A percentile compares a stretch with the other conserved stretches of the same genome.
These are phyloP conservation scores for Coemansia sp. DNA, from an alignment of 192 early-diverging fungal genomes.

Conservation along the genomic window DNA sequence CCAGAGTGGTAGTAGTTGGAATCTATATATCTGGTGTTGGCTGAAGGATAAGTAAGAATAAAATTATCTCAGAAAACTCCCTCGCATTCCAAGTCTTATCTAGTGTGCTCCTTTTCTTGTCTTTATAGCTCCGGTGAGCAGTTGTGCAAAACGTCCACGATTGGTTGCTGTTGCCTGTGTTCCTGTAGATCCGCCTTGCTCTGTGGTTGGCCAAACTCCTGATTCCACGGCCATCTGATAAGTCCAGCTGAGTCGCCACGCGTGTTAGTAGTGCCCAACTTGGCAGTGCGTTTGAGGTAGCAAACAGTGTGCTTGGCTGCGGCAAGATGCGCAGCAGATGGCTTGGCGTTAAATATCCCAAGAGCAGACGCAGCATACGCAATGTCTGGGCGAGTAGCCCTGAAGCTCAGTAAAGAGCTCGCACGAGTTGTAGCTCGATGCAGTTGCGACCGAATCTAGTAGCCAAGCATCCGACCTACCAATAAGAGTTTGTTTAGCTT, in stretches of 20 bases:
- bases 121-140: too few relatives aligned
- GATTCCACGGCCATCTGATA: too few relatives aligned
- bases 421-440: neutral
- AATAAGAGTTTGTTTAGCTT: neutral
- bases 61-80: too few relatives aligned
- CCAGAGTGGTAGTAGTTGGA: conserved; percentile 10
- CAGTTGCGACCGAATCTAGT: neutral
- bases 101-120: too few relatives aligned
- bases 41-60: too few relatives aligned
- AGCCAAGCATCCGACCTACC: neutral
- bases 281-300: conserved; percentile 10
- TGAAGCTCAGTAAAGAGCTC: neutral
- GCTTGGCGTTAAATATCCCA: neutral
- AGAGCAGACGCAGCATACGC: conserved; percentile 9
- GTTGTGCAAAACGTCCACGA: too few relatives aligned
- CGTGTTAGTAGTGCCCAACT: conserved; percentile 4
- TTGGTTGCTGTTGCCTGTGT: too few relatives aligned
- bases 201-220: too few relatives aligned
- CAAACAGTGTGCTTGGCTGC: conserved; percentile 7
- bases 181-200: too few relatives aligned
- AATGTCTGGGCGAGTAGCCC: conserved; percentile 1
- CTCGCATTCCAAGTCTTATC: too few relatives aligned
- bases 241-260: neutral
- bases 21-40: conserved; percentile 12
- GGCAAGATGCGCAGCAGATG: neutral